A percentile compares a stretch with the other conserved stretches of the same genome.
Evolutionary conservation across 306 rosid genomes (phyloP).

Genomic region (Casuarina cunninghamiana): DNA sequence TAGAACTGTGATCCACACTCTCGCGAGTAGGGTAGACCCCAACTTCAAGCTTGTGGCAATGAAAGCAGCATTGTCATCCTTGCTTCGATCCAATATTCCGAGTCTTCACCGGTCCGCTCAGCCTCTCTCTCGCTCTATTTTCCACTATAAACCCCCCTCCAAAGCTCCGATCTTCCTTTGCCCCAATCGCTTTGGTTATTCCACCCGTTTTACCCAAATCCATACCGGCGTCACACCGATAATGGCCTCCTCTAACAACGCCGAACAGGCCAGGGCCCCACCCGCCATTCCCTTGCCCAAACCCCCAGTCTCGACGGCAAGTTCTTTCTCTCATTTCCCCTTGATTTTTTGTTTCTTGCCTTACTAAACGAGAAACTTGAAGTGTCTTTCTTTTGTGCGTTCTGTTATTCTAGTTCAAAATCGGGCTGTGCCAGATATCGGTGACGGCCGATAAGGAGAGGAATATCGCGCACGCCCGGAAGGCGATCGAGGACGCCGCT

Average conservation of each 20-base stretch:
- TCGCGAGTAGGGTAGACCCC: background rate
- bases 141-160: conserved; percentile 18
- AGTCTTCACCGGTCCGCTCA: conserved; percentile 28
- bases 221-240: conserved; percentile 36
- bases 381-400: background rate
- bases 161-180: background rate
- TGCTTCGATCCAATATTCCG: conserved; percentile 39
- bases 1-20: too few relatives aligned
- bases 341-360: background rate
- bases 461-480: conserved; percentile 77
- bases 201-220: conserved; percentile 20
- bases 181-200: conserved; percentile 11
- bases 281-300: conserved; percentile 65
- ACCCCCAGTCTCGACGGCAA: conserved; percentile 73
- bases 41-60: conserved; percentile 27
- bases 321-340: background rate
- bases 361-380: background rate
- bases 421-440: conserved; percentile 80
- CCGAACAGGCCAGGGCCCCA: conserved; percentile 74
- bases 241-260: conserved; percentile 60
- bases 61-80: conserved; percentile 57
- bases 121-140: conserved; percentile 33
- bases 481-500: conserved; percentile 82
- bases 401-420: conserved; percentile 58
- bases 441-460: conserved; percentile 77